Conservation (phyloP, 179 eudicot genomes). For the Spinacia oleracea region DNA sequence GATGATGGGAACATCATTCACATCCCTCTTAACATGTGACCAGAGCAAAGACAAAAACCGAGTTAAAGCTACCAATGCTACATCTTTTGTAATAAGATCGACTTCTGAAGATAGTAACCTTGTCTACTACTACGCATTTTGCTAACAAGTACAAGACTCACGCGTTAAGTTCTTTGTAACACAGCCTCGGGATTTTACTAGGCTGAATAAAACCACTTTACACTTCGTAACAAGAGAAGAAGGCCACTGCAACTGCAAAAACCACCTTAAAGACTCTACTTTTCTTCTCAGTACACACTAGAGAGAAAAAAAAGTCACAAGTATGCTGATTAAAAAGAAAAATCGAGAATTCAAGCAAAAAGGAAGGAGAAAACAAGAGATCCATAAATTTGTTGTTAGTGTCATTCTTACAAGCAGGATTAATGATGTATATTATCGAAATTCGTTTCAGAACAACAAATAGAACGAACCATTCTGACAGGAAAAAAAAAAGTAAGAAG, state of each 20-base stretch:
- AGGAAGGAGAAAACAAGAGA: neutral
- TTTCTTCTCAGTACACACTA: neutral
- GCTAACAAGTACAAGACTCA: neutral
- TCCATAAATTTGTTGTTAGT: neutral
- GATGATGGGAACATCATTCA: neutral
- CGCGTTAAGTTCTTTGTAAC: neutral
- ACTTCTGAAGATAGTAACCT: neutral
- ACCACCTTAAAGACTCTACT: neutral
- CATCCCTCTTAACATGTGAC: no score
- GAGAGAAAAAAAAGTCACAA: neutral
- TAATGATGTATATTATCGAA: neutral
- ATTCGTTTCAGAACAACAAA: neutral
- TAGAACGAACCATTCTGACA: neutral
- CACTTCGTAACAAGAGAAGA: neutral
- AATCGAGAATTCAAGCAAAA: neutral
- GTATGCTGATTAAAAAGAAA: neutral
- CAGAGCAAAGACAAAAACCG: no score
- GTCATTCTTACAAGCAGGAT: constrained; percentile 3
- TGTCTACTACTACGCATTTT: neutral
- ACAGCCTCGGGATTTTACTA: neutral
- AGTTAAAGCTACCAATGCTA: neutral
- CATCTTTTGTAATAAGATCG: neutral
- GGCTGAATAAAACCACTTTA: neutral
- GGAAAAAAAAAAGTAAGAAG: neutral
- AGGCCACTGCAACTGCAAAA: neutral